Base-by-base conservation (phyloP, 768 basidiomycete genomes). In the Lactarius indigo region DNA sequence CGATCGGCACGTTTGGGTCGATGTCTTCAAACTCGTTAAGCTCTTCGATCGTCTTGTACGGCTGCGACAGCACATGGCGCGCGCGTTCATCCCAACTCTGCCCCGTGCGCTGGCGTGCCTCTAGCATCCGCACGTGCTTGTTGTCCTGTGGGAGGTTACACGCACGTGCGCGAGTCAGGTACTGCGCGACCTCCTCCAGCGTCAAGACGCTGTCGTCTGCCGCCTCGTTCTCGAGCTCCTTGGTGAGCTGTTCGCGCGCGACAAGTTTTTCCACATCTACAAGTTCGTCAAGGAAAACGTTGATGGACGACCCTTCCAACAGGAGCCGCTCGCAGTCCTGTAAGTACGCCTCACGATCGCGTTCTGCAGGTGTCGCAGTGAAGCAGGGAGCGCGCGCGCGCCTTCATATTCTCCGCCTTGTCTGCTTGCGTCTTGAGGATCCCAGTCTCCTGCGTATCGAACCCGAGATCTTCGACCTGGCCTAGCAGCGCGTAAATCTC, bases 201-300 rank as follows among this genome's bases (percentile, higher is more conserved):
- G 89, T 87, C 62, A 91, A 76, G 17, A 84, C 84, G 5, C 75
- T 77, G 56, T 94, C 91, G 57, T 92, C 88, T 28, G 90, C 77
- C 1, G 58, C 68, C 68, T 85, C 88, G 59, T 87, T 86, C 69
- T 90, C 86, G 42, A 96, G 79, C 72, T 95, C 93, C 66, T 78
- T 82, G 68, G 91, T 77, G 67, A 96, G 84, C 72, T 89, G 86
- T 72, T 91, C 87, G 13, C 92, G 85, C 64, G 90, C 85, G 28
- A 93, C 89, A 64, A 95, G 87, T 76, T 86, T 89, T 79, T 91
- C 88, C 23, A 97, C 82, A 68, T 89, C 86, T 20, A 81, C 74
- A 17, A 96, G 79, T 74, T 95, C 92, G 17, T 93, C 90, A 23
- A 96, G 80, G 59, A 87, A 82, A n/a, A 96, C 88, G 70, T 94